Conservation (phyloP, 2,329 filamentous ascomycete species). For the Domatiomyces globalis region DNA sequence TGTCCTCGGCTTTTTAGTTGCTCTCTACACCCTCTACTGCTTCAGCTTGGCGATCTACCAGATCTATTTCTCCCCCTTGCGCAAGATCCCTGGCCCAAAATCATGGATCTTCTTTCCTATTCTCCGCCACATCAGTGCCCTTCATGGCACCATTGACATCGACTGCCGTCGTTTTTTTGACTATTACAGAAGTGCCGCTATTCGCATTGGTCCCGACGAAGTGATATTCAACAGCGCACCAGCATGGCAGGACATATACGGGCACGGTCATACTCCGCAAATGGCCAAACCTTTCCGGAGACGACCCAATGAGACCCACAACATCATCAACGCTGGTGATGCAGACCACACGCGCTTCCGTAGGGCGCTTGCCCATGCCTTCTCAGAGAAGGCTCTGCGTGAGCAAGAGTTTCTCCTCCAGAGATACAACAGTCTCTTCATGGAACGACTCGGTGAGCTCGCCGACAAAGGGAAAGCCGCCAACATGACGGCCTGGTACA, state of each 20-base stretch:
- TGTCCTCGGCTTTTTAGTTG: background rate
- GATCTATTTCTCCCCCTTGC: constrained; percentile 9
- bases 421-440: constrained; percentile 8
- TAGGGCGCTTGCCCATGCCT: constrained; percentile 26
- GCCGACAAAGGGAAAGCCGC: background rate
- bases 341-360: constrained; percentile 21
- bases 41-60: constrained; percentile 1
- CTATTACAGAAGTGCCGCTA: background rate
- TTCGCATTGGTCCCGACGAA: constrained; percentile 13
- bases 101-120: constrained; percentile 13
- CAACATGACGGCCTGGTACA: constrained; percentile 12
- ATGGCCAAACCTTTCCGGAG: background rate
- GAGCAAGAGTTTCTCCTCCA: constrained; percentile 23
- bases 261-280: constrained; percentile 8
- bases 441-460: constrained; percentile 2
- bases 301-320: background rate
- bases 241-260: constrained; percentile 22
- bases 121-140: constrained; percentile 4
- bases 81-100: constrained; percentile 86
- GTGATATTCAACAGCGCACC: constrained; percentile 18
- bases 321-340: constrained; percentile 7
- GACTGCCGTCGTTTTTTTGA: background rate
- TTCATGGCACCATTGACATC: constrained; percentile 6
- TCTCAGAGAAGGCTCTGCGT: constrained; percentile 30
- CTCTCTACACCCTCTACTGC: background rate